These are phyloP conservation scores for Hypoxylon sp. DNA, from an alignment of 2,329 filamentous ascomycete genomes.

Conservation along the genomic window DNA sequence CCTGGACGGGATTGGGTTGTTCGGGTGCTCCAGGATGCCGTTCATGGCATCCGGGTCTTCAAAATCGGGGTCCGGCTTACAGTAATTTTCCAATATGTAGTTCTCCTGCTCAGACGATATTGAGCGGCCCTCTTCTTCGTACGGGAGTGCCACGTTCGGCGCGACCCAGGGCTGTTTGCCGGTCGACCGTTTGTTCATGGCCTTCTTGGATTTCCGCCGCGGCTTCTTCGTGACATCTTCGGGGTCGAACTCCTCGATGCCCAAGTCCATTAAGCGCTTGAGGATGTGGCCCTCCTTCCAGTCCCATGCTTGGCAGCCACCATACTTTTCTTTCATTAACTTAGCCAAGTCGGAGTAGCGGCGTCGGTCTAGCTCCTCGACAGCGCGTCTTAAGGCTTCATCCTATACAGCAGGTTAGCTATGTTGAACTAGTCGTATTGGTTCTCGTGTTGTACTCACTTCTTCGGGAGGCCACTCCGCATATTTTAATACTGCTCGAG, in stretches of 20 bases:
- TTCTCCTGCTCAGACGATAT: slow-evolving; percentile 55
- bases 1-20: slow-evolving; percentile 36
- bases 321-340: slow-evolving; percentile 62
- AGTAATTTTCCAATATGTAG: slow-evolving; percentile 52
- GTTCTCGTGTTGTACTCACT: slow-evolving; percentile 58
- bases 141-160: slow-evolving; percentile 38
- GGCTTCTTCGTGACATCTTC: slow-evolving; percentile 59
- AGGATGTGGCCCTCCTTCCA: slow-evolving; percentile 67
- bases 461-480: slow-evolving; percentile 65
- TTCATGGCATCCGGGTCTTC: slow-evolving; percentile 45
- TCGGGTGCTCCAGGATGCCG: slow-evolving; percentile 42
- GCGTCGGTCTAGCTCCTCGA: slow-evolving; percentile 58
- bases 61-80: slow-evolving; percentile 45
- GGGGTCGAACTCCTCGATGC: slow-evolving; percentile 62
- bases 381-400: slow-evolving; percentile 57
- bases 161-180: slow-evolving; percentile 40
- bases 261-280: slow-evolving; percentile 64
- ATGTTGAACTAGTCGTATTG: neutral
- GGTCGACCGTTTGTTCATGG: slow-evolving; percentile 42
- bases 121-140: slow-evolving; percentile 41
- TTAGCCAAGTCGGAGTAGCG: slow-evolving; percentile 61
- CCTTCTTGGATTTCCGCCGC: slow-evolving; percentile 59
- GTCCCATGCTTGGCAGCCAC: slow-evolving; percentile 65
- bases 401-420: slow-evolving; percentile 55
- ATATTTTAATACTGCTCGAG: slow-evolving; percentile 65